A percentile compares a stretch with the other conserved stretches of the same genome.
These are phyloP conservation scores for Phoma sp. DNA, from an alignment of 2,329 filamentous ascomycete genomes.

Conservation along the genomic window DNA sequence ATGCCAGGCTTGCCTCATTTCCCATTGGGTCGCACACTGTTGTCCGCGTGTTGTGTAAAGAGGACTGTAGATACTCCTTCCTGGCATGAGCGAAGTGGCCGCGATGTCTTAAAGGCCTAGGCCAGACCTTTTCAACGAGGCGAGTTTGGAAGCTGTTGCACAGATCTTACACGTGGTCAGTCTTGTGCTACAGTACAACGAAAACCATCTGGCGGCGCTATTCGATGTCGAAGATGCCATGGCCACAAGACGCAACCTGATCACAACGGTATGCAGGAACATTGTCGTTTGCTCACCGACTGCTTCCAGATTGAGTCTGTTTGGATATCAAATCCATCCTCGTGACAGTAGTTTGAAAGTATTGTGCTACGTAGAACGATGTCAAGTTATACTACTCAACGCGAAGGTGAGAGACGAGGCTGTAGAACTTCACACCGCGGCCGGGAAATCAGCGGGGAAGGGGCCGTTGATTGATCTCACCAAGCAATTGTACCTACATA, in stretches of 20 bases:
- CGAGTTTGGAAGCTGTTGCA: background rate
- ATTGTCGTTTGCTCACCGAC: slow-evolving; percentile 21
- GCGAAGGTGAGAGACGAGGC: too few relatives aligned
- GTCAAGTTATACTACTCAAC: background rate
- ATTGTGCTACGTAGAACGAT: background rate
- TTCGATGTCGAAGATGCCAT: background rate
- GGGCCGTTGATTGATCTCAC: background rate
- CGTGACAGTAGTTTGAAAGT: slow-evolving; percentile 9
- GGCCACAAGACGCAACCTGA: slow-evolving; percentile 9
- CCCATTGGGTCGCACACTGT: too few relatives aligned
- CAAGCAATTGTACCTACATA: background rate
- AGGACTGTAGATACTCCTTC: too few relatives aligned
- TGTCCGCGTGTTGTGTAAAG: too few relatives aligned
- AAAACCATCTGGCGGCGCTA: background rate
- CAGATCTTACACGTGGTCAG: slow-evolving; percentile 7
- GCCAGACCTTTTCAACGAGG: too few relatives aligned
- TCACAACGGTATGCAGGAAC: slow-evolving; percentile 32
- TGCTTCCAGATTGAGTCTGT: background rate
- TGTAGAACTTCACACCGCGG: background rate
- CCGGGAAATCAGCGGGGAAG: background rate
- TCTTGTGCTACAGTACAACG: slow-evolving; percentile 13
- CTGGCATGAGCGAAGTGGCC: too few relatives aligned
- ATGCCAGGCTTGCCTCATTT: too few relatives aligned
- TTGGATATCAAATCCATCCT: slow-evolving; percentile 4
- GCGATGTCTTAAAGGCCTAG: too few relatives aligned